A percentile compares a stretch with the other conserved stretches of the same genome.
Evolutionary conservation across 495 filamentous ascomycete genomes (phyloP).

Genomic region (Bryoglossum gracile): DNA sequence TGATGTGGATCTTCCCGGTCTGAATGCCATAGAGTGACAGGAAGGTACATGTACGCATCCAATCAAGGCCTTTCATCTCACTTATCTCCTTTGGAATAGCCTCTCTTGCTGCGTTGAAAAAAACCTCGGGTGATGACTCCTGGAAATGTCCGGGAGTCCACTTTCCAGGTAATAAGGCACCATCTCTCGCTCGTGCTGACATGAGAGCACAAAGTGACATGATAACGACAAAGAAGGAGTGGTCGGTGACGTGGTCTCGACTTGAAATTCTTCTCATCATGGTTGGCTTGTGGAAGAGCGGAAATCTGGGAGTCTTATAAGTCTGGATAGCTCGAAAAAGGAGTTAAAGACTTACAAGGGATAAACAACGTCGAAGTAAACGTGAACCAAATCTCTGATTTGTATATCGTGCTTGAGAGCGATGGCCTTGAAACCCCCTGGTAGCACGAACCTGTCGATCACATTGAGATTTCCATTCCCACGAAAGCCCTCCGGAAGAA

Average conservation of each 20-base stretch:
- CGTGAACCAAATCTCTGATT: slow-evolving; percentile 11
- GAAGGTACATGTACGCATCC: slow-evolving; percentile 39
- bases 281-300: slow-evolving; percentile 40
- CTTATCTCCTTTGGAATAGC: slow-evolving; percentile 34
- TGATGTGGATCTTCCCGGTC: slow-evolving; percentile 36
- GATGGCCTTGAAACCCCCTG: slow-evolving; percentile 4
- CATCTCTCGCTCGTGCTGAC: slow-evolving; percentile 39
- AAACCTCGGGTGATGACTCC: slow-evolving; percentile 34
- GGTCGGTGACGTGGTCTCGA: slow-evolving; percentile 35
- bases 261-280: slow-evolving; percentile 31
- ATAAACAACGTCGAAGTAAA: slow-evolving; percentile 22
- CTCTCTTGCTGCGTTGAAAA: slow-evolving; percentile 39
- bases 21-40: slow-evolving; percentile 42
- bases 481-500: slow-evolving; percentile 5
- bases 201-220: slow-evolving; percentile 45
- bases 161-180: slow-evolving; percentile 31
- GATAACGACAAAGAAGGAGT: slow-evolving; percentile 37
- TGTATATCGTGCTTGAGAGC: slow-evolving; percentile 1
- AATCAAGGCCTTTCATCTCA: slow-evolving; percentile 34
- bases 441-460: not conserved
- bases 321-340: not conserved
- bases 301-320: slow-evolving; percentile 33
- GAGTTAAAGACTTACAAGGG: slow-evolving; percentile 14
- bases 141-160: slow-evolving; percentile 28
- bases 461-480: slow-evolving; percentile 3